Base-by-base conservation (phyloP, 139 green algal genomes). In the Ettlia oleoabundans region DNA sequence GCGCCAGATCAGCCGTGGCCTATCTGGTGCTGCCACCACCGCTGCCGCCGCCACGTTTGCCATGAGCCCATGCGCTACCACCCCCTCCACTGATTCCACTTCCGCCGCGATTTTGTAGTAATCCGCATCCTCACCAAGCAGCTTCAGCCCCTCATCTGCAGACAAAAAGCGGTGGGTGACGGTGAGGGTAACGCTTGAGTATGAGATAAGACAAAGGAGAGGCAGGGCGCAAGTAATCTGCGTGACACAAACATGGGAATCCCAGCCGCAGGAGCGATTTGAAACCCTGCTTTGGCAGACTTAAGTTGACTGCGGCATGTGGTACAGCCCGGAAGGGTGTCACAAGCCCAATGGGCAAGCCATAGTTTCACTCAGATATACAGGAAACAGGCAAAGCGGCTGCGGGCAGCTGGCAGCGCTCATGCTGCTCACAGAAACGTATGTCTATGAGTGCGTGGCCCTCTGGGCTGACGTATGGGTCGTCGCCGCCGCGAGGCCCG, bases 51-150 rank as follows among this genome's bases (percentile, higher is more conserved):
- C 78, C 3, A 76, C 76, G 35, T 82, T 74, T 26, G 85, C 28
- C 72, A 94, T 64, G 66, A 94, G 78, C 0, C 91, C 91, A 42
- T 92, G 87, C 4, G 86, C 83, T 3, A 94, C 66, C 37, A 93
- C 87, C 3, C 91, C 91, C 21, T 72, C 43, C 15, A 95, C 81
- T 1, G 70, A 68, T 67, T 90, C 81, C 33, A 95, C 91, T 58
- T 90, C 84, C 2, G 71, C 40, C 13, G 71, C 83, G 26, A 95
- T 87, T 51, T 86, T 40, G 4, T 81, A 80, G 37, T 93, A 92
- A 42, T 80, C 66, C 4, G 79, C 67, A 13, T 92, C 76, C 32
- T 96, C 89, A 0, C 93, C 93, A 85, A 90, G 87, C 58, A 95
- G 77, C 87, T 92, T 93, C 26, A 97, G 53, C 0, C 81, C 77